A percentile compares a stretch with the other conserved stretches of the same genome.
Conservation (phyloP, 1,284 basidiomycete genomes). For the Stygiomarasmius scandens region DNA sequence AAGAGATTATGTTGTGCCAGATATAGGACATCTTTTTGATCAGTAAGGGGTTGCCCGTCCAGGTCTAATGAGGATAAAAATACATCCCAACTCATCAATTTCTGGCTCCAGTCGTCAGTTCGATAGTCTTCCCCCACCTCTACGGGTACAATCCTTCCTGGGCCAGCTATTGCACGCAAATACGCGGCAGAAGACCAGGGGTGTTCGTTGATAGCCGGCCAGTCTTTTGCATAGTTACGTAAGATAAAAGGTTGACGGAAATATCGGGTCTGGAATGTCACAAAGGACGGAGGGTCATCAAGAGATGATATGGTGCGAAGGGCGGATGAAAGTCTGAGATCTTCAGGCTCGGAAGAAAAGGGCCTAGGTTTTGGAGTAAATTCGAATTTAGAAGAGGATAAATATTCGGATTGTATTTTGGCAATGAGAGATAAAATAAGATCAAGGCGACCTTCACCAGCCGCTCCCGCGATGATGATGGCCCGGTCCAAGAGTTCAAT, state of each 20-base stretch:
- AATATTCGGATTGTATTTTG: conserved; percentile 40
- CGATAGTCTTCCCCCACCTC: conserved; percentile 90
- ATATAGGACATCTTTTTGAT: conserved; percentile 57
- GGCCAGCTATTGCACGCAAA: conserved; percentile 68
- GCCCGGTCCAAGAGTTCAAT: conserved; percentile 75
- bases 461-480: conserved; percentile 83
- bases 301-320: conserved; percentile 40
- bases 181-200: conserved; percentile 75
- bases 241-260: conserved; percentile 74
- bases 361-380: conserved; percentile 1
- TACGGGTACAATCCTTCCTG: conserved; percentile 85
- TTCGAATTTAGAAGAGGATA: conserved; percentile 20
- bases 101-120: conserved; percentile 80
- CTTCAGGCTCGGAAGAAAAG: conserved; percentile 5
- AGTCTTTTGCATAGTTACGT: conserved; percentile 57
- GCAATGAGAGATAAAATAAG: conserved; percentile 64
- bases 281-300: conserved; percentile 54
- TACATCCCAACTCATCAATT: conserved; percentile 75
- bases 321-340: conserved; percentile 18
- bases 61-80: conserved; percentile 67
- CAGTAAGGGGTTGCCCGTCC: conserved; percentile 31
- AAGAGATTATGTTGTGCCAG: conserved; percentile 91
- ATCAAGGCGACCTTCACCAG: conserved; percentile 63
- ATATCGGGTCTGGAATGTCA: conserved; percentile 49
- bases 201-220: conserved; percentile 71